These are phyloP conservation scores for Colletotrichum siamense DNA, from an alignment of 2,329 filamentous ascomycete genomes.

Conservation along the genomic window DNA sequence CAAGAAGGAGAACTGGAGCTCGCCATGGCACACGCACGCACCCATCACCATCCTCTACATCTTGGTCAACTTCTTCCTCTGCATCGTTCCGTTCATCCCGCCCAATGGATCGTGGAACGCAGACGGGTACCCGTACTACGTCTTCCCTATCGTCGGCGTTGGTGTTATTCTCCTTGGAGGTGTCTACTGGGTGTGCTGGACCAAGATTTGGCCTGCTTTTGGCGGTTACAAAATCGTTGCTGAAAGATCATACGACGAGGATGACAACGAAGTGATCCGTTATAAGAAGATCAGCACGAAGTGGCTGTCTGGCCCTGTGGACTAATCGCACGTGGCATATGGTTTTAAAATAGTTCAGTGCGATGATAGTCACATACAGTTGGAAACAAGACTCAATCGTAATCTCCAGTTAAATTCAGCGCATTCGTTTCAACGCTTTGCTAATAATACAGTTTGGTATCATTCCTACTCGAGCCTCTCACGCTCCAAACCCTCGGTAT, in stretches of 20 bases:
- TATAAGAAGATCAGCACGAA: constrained; percentile 38
- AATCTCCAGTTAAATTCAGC: no score
- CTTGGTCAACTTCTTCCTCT: constrained; percentile 57
- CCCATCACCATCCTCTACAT: constrained; percentile 55
- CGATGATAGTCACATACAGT: no score
- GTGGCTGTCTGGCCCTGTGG: neutral
- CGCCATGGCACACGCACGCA: constrained; percentile 56
- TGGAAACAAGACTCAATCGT: no score
- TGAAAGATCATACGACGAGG: constrained; percentile 45
- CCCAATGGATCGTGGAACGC: constrained; percentile 52
- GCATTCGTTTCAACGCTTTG: no score
- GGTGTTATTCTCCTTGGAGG: constrained; percentile 55
- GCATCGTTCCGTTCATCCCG: constrained; percentile 60
- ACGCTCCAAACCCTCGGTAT: constrained; percentile 31
- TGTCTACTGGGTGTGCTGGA: constrained; percentile 60
- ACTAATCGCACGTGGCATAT: neutral
- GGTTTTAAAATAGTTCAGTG: no score
- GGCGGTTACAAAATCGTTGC: constrained; percentile 56
- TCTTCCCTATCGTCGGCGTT: constrained; percentile 61
- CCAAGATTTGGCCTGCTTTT: constrained; percentile 51
- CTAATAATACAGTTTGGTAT: neutral
- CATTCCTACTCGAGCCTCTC: neutral
- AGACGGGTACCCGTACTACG: constrained; percentile 60
- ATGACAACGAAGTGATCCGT: constrained; percentile 43
- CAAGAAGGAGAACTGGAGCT: constrained; percentile 57